These are phyloP conservation scores for Macrolepiota albuminosa DNA, from an alignment of 768 basidiomycete genomes.

Conservation along the genomic window DNA sequence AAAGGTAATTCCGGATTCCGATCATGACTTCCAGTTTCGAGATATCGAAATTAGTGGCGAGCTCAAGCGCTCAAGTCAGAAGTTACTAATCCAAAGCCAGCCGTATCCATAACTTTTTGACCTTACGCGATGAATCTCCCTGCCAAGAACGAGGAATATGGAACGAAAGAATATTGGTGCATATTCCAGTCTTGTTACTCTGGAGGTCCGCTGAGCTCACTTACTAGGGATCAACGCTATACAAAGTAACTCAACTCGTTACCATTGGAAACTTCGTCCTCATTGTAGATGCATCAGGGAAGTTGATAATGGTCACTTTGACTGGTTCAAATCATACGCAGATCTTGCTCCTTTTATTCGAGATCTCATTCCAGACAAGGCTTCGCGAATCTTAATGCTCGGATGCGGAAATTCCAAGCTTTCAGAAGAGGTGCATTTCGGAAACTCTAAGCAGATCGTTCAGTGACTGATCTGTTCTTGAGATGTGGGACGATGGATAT, in stretches of 20 bases:
- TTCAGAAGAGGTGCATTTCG: constrained; percentile 60
- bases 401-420: constrained; percentile 83
- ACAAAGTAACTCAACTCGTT: constrained; percentile 39
- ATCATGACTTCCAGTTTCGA: neutral
- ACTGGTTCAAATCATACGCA: constrained; percentile 84
- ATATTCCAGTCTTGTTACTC: constrained; percentile 10
- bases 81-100: neutral
- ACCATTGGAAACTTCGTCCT: neutral
- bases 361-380: constrained; percentile 57
- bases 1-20: neutral
- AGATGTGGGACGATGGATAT: constrained; percentile 91
- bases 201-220: neutral
- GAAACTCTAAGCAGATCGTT: neutral
- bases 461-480: neutral
- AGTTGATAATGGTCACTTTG: constrained; percentile 54
- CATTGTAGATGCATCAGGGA: constrained; percentile 37
- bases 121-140: constrained; percentile 33
- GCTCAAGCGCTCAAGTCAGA: neutral
- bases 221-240: constrained; percentile 63
- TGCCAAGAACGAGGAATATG: constrained; percentile 63
- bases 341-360: constrained; percentile 64
- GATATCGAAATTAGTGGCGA: no score
- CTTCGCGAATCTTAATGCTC: constrained; percentile 66
- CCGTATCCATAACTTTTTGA: neutral
- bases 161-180: constrained; percentile 67